These are phyloP conservation scores for Trypanosoma theileri DNA, from an alignment of 208 protist species.

Conservation along the genomic window DNA sequence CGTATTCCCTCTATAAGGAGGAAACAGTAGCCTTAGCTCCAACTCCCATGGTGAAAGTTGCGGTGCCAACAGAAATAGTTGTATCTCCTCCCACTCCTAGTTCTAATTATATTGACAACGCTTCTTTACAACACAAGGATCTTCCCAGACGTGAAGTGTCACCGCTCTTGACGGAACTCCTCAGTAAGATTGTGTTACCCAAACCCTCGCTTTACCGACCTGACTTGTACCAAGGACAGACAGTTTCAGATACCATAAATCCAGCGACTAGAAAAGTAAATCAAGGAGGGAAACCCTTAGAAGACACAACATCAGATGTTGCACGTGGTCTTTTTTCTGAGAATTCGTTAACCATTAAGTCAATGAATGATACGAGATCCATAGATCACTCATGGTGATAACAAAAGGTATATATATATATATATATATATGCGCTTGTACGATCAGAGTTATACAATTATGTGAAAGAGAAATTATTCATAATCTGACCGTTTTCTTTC, in stretches of 20 bases:
- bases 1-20: background rate
- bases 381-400: too few species aligned
- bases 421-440: too few species aligned
- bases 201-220: slow-evolving; percentile 19
- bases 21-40: background rate
- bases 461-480: too few species aligned
- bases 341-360: too few species aligned
- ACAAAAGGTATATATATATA: too few species aligned
- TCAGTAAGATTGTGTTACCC: slow-evolving; percentile 21
- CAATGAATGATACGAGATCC: too few species aligned
- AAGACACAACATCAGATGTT: background rate
- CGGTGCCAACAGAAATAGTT: background rate
- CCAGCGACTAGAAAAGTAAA: background rate
- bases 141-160: slow-evolving; percentile 6
- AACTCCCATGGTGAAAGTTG: background rate
- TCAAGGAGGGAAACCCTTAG: background rate
- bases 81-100: slow-evolving; percentile 3
- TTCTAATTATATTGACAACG: background rate
- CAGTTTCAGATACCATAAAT: background rate
- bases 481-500: too few species aligned
- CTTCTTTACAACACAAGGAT: background rate
- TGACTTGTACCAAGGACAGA: slow-evolving; percentile 29
- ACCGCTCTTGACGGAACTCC: slow-evolving; percentile 19
- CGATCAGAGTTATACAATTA: too few species aligned
- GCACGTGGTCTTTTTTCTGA: too few species aligned